Base-by-base conservation (phyloP, 306 rosid species). In the Inga laurina region DNA sequence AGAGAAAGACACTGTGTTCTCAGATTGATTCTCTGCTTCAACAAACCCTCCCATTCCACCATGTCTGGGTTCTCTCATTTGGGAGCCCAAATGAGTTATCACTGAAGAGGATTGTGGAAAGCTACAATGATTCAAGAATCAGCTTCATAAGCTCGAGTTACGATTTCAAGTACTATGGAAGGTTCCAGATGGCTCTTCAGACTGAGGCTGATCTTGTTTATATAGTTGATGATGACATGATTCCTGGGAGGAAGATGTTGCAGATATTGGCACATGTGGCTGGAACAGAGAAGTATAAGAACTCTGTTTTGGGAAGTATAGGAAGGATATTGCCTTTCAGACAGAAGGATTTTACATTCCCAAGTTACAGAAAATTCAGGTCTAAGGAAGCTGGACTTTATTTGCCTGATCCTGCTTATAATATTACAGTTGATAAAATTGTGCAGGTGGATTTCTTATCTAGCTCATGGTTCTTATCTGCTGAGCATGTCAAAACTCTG, bases 361-460 rank as follows among this genome's bases (percentile, higher is more conserved):
- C 98, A 18, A 96, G 98, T 79, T 96, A 96, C 65, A 87, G 98
- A 62, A 96, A 96, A 85, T 96, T 94, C 79, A 81, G 97, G 78
- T 96, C 98, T 6, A 96, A 92, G 79, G 98, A 96, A 79, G 94
- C 98, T 61, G 99, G 99, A 49, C 87, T 96, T 70, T 96, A 96
- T 85, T 89, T 96, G 88, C 99, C 99, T 7, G 97, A 96, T 87
- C 99, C 98, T 64, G 99, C 99, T 79, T 96, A 94, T 81, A 91
- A 96, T 80, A 96, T 96, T 86, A 90, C 94, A 0, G 88, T 94
- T 76, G 93, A 92, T 75, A 92, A 88, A 84, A 90, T 96, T 83
- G 97, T 96, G 82, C 97, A 96, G 97, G 99, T 96, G 16, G 99
- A 96, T 83, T 96, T 96, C 82, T 92, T 96, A 4, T 96, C 99